Percentiles rank a stretch among this genome's conserved stretches.
These are phyloP conservation scores for Trametes cingulata DNA, from an alignment of 768 basidiomycete genomes.

Conservation along the genomic window DNA sequence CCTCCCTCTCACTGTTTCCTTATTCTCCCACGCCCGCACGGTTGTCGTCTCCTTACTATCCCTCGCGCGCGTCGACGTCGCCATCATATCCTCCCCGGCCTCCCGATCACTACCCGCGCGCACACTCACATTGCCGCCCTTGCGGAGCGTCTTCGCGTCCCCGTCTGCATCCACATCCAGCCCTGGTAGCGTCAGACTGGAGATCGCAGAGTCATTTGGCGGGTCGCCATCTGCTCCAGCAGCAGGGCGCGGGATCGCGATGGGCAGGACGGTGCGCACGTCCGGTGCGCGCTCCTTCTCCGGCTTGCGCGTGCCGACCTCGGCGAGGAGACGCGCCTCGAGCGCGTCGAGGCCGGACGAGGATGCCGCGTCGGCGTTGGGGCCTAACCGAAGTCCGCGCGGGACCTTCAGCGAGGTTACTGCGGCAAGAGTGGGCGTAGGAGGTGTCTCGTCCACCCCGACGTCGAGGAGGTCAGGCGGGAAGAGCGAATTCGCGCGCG, in stretches of 20 bases:
- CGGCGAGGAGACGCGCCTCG: constrained; percentile 63
- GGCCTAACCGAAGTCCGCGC: constrained; percentile 5
- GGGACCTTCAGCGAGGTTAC: constrained; percentile 32
- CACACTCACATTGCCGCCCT: constrained; percentile 5
- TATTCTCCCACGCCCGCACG: constrained; percentile 6
- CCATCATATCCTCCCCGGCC: background rate
- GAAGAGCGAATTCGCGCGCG: constrained; percentile 35
- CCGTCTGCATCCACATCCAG: constrained; percentile 24
- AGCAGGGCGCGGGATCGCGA: constrained; percentile 35
- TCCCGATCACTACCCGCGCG: constrained; percentile 16
- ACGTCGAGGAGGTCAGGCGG: constrained; percentile 21
- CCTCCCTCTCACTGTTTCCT: background rate
- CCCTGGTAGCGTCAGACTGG: constrained; percentile 44
- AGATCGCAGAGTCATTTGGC: constrained; percentile 49
- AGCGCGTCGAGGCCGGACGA: constrained; percentile 68
- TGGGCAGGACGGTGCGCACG: constrained; percentile 42
- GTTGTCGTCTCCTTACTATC: constrained; percentile 8
- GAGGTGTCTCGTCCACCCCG: constrained; percentile 19
- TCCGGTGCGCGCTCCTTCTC: constrained; percentile 36
- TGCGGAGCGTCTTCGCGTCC: constrained; percentile 21
- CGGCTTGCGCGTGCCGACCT: constrained; percentile 67
- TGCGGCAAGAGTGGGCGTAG: constrained; percentile 35
- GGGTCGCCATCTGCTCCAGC: constrained; percentile 20
- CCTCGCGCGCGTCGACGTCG: background rate
- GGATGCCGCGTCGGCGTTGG: background rate